Base-by-base conservation (phyloP, 352 stramenopile genomes). In the Nannochloropsis limnetica region DNA sequence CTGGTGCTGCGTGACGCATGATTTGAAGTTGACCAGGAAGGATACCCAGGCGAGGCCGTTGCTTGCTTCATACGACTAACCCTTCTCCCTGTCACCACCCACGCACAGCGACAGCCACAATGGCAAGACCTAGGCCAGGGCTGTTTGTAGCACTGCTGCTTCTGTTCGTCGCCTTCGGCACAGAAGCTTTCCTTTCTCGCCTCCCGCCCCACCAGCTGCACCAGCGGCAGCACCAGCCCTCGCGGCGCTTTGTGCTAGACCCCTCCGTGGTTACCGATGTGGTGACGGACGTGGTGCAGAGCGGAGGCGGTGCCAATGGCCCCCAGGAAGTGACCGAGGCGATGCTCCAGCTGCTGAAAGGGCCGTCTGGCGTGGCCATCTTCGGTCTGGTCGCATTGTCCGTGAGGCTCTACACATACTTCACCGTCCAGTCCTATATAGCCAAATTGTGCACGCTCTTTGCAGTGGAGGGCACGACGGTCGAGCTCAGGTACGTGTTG, bases 341-440 rank as follows among this genome's bases (percentile, higher is more conserved):
- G n/a, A 74, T 74, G 61, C 15, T 74, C 22, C n/a, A 25, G 61
- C 61, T 74, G 61, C 61, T 74, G 61, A 8, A 29, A 74, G 61
- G 61, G n/a, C 61, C 61, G n/a, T 74, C 61, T 29, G 61, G 61
- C 8, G 61, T 74, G n/a, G 61, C 9, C 20, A 74, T 74, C 22
- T 74, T 74, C 61, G 61, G 61, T 29, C n/a, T 74, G 25, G 25
- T 29, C n/a, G 61, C 61, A 9, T 29, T 74, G 0, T 29, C 25
- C 22, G 25, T 74, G 25, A 25, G 61, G 61, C 61, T 74, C n/a
- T 74, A 74, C 61, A 74, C 61, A 11, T 74, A 74, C 61, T 74
- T 74, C 25, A 74, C 61, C 11, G 61, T 74, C 3, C 61, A 74
- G 61, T 74, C 61, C 0, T 74, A 74, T 11, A 74, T 74, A 25